Conservation (phyloP, 2,329 filamentous ascomycete species). For the Aspergillus piperis region DNA sequence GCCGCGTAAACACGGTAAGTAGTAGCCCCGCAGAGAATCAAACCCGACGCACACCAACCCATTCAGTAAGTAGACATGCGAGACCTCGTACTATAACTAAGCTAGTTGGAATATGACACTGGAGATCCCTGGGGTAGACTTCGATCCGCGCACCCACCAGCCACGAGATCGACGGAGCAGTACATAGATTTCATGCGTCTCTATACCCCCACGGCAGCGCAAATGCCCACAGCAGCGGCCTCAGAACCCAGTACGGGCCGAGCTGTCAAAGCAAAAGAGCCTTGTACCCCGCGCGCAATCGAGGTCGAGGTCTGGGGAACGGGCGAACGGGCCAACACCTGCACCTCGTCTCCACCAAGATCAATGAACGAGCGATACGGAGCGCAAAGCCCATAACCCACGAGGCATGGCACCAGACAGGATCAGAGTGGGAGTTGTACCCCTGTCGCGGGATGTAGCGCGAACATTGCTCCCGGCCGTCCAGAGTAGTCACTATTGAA, state of each 20-base stretch:
- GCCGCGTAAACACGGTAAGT: too few relatives aligned
- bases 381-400: neutral
- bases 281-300: neutral
- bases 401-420: neutral
- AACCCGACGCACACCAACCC: neutral
- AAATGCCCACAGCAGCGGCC: neutral
- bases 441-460: neutral
- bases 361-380: neutral
- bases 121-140: neutral
- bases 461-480: neutral
- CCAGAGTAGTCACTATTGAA: too few relatives aligned
- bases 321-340: neutral
- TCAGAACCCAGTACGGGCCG: neutral
- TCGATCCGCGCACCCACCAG: neutral
- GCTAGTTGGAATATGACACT: neutral
- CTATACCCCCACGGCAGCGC: neutral
- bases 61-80: neutral
- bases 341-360: neutral
- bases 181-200: neutral
- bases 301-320: neutral
- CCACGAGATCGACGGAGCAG: neutral
- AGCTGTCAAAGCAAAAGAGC: neutral
- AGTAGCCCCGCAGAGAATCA: neutral
- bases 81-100: neutral
- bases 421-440: neutral